phyloP scores from a whole-genome alignment of 108 stramenopile species.

The Cylindrotheca closterium region DNA sequence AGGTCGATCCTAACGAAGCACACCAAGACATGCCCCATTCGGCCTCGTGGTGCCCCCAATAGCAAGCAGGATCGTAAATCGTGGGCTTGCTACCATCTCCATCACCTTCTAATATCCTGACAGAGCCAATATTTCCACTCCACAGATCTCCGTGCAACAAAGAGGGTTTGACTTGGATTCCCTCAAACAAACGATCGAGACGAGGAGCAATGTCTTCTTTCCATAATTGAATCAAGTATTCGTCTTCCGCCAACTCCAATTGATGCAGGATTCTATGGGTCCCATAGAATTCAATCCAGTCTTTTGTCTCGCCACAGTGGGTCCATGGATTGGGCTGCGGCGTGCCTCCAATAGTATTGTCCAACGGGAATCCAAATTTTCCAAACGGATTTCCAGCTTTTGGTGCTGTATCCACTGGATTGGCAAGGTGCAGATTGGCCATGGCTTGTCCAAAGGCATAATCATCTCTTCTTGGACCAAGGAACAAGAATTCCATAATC shows the following conservation, averaged over 20 bases:
- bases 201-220: not conserved
- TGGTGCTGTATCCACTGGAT: slow-evolving; percentile 25
- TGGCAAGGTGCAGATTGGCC: slow-evolving; percentile 55
- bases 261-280: not conserved
- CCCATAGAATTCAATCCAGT: not conserved
- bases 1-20: not conserved
- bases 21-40: slow-evolving; percentile 1
- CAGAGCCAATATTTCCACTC: not conserved
- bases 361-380: slow-evolving; percentile 54
- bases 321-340: slow-evolving; percentile 31
- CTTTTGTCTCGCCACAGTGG: not conserved
- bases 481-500: slow-evolving; percentile 52
- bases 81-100: not conserved
- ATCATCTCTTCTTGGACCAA: slow-evolving; percentile 41
- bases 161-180: not conserved
- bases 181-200: not conserved
- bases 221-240: not conserved
- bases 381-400: slow-evolving; percentile 27
- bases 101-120: too few relatives aligned
- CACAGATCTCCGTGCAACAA: not conserved
- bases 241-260: not conserved
- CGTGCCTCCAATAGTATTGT: slow-evolving; percentile 61
- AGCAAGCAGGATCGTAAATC: not conserved
- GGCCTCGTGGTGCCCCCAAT: not conserved
- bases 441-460: slow-evolving; percentile 40